These are phyloP conservation scores for Alternaria angustiovoidea DNA, from an alignment of 2,329 filamentous ascomycete species.

Conservation along the genomic window DNA sequence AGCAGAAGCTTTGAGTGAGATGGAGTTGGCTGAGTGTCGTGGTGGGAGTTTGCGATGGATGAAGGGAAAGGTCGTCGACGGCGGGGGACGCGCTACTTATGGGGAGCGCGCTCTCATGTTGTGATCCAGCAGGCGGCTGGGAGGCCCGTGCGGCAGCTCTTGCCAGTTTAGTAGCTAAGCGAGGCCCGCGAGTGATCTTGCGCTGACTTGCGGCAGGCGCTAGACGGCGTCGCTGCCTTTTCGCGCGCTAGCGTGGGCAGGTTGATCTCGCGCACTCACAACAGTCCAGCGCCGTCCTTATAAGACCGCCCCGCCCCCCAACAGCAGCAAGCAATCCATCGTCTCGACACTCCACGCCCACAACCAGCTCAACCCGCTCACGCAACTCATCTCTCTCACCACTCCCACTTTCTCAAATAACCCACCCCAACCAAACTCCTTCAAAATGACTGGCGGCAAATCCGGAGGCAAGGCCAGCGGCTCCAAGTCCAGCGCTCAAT, in stretches of 20 bases:
- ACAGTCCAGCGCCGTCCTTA: slow-evolving; percentile 51
- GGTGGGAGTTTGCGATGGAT: slow-evolving; percentile 54
- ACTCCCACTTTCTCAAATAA: slow-evolving; percentile 37
- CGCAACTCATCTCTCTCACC: slow-evolving; percentile 27
- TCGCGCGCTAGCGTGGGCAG: slow-evolving; percentile 42
- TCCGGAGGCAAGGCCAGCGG: slow-evolving; percentile 99
- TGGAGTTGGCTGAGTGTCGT: slow-evolving; percentile 32
- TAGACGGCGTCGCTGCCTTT: slow-evolving; percentile 26
- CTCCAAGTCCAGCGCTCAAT: slow-evolving; percentile 95
- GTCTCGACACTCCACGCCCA: slow-evolving; percentile 46
- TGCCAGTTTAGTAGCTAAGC: slow-evolving; percentile 37
- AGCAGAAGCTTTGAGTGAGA: slow-evolving; percentile 24
- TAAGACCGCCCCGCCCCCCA: slow-evolving; percentile 50
- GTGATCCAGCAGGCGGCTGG: slow-evolving; percentile 49
- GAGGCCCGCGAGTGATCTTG: slow-evolving; percentile 38
- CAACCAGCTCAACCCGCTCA: slow-evolving; percentile 34
- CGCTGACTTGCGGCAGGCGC: slow-evolving; percentile 21
- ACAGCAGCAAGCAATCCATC: slow-evolving; percentile 53
- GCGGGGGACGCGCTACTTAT: slow-evolving; percentile 55
- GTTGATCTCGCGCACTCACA: slow-evolving; percentile 53
- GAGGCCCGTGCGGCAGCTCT: slow-evolving; percentile 41
- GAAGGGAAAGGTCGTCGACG: slow-evolving; percentile 47
- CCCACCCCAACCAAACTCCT: slow-evolving; percentile 47
- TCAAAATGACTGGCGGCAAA: slow-evolving; percentile 99
- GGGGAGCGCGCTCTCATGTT: slow-evolving; percentile 50